These are phyloP conservation scores for Orobanche coerulescens DNA, from an alignment of 257 asterid genomes.

Conservation along the genomic window DNA sequence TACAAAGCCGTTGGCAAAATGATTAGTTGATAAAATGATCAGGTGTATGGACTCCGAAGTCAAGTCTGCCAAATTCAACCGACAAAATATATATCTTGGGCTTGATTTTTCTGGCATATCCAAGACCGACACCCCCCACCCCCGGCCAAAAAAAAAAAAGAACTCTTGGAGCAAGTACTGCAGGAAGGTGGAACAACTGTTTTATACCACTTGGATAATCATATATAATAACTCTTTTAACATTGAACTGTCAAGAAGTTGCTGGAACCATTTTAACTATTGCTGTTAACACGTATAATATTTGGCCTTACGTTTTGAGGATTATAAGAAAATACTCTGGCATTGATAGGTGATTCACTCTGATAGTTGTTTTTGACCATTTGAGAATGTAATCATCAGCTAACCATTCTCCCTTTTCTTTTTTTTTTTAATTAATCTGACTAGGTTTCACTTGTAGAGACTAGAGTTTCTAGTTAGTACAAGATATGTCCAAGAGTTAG, in stretches of 20 bases:
- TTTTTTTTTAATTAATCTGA: background rate
- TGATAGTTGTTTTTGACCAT: background rate
- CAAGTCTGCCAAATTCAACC: background rate
- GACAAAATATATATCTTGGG: background rate
- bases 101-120: background rate
- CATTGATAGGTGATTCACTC: conserved; percentile 5
- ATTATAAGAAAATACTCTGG: background rate
- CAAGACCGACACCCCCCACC: no score
- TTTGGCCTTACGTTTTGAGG: background rate
- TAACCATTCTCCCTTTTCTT: background rate
- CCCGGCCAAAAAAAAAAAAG: no score
- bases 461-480: background rate
- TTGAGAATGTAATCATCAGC: background rate
- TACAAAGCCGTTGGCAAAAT: conserved; percentile 1
- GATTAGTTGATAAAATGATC: background rate
- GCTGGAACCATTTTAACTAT: no score
- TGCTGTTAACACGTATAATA: background rate
- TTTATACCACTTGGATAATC: no score
- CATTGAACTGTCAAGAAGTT: no score
- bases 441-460: background rate
- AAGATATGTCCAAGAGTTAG: background rate
- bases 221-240: no score
- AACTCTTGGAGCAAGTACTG: no score
- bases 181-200: no score
- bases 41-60: background rate